phyloP scores from a whole-genome alignment of 2,329 filamentous ascomycete genomes.

The Malbranchea zuffiana region DNA sequence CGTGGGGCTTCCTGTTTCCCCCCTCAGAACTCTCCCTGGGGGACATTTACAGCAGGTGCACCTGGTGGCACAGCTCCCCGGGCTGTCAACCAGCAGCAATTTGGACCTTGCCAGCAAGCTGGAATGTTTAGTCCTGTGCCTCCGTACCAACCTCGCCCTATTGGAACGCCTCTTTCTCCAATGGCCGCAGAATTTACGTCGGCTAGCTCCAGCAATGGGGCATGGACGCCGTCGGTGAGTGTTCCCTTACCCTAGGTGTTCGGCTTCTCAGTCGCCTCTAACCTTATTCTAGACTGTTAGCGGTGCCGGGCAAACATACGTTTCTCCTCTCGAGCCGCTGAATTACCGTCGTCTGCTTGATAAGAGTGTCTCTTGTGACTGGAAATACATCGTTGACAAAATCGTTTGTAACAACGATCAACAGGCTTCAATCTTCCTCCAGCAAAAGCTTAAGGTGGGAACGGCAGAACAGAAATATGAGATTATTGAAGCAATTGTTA shows the following conservation, averaged over 20 bases:
- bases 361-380: conserved; percentile 93
- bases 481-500: conserved; percentile 91
- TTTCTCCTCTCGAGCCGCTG: conserved; percentile 78
- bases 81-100: conserved; percentile 22
- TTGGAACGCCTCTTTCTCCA: conserved; percentile 58
- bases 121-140: conserved; percentile 26
- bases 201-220: conserved; percentile 17
- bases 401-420: conserved; percentile 99
- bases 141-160: conserved; percentile 45
- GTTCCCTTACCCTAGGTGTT: conserved; percentile 15
- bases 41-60: conserved; percentile 21
- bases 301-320: conserved; percentile 60
- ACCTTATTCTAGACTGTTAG: conserved; percentile 35
- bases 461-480: conserved; percentile 93
- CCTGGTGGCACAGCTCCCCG: conserved; percentile 20
- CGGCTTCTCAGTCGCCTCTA: conserved; percentile 18
- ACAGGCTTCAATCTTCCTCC: conserved; percentile 95
- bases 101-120: conserved; percentile 25
- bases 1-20: conserved; percentile 26
- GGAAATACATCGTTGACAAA: conserved; percentile 99
- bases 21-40: conserved; percentile 26
- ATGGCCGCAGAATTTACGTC: conserved; percentile 65
- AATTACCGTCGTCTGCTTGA: conserved; percentile 94
- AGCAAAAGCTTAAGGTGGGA: conserved; percentile 96
- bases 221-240: conserved; percentile 44